Evolutionary conservation across 352 stramenopile genomes (phyloP), one percentile per base, ranked within the genome.

Genomic region (Pythium biforme): DNA sequence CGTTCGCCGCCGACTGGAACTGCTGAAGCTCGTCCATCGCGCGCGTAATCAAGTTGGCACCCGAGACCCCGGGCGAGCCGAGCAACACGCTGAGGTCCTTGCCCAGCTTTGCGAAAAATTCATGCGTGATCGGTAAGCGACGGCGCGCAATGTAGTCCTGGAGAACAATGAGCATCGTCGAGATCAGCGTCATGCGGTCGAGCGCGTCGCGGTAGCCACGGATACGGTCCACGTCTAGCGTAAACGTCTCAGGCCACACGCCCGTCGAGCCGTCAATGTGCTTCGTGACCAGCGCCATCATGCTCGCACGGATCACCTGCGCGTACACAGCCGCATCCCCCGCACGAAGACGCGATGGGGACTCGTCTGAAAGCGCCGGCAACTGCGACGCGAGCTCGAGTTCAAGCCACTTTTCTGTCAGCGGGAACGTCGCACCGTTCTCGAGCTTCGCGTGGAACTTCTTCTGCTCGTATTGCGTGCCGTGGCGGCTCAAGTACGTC

Each of bases 231-330:
- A 77, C 54, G 53, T 93, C 83, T 25, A 89, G 54, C 20, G 70
- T 59, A 57, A 91, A 90, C 12, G 80, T 79, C 53, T 93, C 83
- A 0, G 83, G 83, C 82, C 81, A 91, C 4, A 72, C 43, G n/a
- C 69, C 68, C 3, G 62, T 58, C 0, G 54, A 49, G 12, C 72
- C 80, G 41, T 83, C 81, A 23, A 89, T 83, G 56, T 88, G 55
- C n/a, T 69, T 85, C 1, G 65, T 59, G 15, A 88, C 65, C 11
- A 93, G 33, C 19, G 74, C 27, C 55, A 85, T 74, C 37, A 88
- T 77, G 55, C 69, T 78, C 0, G 57, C 27, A 9, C 72, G 75
- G 1, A 90, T 45, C 34, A 89, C 77, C 14, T 71, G 66, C n/a
- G 75, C 58, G 47, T 83, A 88, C 8, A 71, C 77, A 15, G 37